A percentile compares a stretch with the other conserved stretches of the same genome.
Evolutionary conservation across 768 basidiomycete species (phyloP).

Genomic region (Russula dissimulans): DNA sequence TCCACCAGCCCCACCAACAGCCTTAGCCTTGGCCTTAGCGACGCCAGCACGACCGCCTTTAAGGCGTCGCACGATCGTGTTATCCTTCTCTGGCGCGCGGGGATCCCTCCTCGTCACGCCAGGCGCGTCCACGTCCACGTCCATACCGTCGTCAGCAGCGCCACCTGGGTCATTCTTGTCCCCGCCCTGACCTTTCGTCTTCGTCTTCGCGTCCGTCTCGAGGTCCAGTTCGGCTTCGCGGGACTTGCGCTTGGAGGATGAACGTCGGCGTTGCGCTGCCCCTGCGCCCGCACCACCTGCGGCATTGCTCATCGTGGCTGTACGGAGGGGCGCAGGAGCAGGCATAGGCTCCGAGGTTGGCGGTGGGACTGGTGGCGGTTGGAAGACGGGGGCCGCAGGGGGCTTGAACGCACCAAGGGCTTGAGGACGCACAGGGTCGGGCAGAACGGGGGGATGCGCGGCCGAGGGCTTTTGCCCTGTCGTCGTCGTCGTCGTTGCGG

Average conservation of each 20-base stretch:
- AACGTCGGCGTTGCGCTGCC: slow-evolving; percentile 8
- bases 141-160: slow-evolving; percentile 5
- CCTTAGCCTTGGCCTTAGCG: not conserved
- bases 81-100: slow-evolving; percentile 17
- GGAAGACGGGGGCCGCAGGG: not conserved
- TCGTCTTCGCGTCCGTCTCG: not conserved
- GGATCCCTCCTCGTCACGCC: not conserved
- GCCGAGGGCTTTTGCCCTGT: not conserved
- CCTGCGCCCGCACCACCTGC: slow-evolving; percentile 11
- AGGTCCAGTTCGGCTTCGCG: slow-evolving; percentile 10
- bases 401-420: not conserved
- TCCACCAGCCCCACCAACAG: too few relatives aligned
- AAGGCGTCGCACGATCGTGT: slow-evolving; percentile 17
- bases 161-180: not conserved
- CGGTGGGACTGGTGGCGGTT: not conserved
- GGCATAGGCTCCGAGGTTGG: not conserved
- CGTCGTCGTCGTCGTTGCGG: not conserved
- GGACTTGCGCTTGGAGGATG: slow-evolving; percentile 7
- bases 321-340: slow-evolving; percentile 3
- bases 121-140: not conserved
- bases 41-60: slow-evolving; percentile 5
- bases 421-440: too few relatives aligned
- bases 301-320: slow-evolving; percentile 20
- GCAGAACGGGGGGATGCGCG: not conserved
- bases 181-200: not conserved